A percentile compares a stretch with the other conserved stretches of the same genome.
Conservation (phyloP, 1,284 basidiomycete species). For the Exobasidium rhododendri region DNA sequence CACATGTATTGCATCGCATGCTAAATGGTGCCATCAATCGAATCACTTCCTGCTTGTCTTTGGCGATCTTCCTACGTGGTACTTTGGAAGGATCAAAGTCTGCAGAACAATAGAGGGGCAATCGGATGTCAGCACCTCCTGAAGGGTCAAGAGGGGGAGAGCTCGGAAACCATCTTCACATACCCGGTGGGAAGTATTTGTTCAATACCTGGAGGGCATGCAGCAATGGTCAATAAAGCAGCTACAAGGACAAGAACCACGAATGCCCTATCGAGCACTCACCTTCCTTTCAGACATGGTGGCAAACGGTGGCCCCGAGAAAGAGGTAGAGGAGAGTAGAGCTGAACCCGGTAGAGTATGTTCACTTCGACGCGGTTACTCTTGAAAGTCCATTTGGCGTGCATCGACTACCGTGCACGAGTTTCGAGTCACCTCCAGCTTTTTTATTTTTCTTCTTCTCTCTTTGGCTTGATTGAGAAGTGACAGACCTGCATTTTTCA, state of each 20-base stretch:
- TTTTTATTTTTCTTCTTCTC: too few relatives aligned
- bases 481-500: too few relatives aligned
- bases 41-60: conserved; percentile 91
- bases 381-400: too few relatives aligned
- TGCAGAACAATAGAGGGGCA: conserved; percentile 57
- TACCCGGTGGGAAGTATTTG: conserved; percentile 60
- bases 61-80: conserved; percentile 78
- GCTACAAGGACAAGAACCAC: not conserved
- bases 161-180: not conserved
- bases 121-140: conserved; percentile 2
- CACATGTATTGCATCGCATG: conserved; percentile 80
- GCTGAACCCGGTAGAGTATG: too few relatives aligned
- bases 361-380: too few relatives aligned
- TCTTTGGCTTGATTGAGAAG: too few relatives aligned
- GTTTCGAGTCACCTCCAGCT: too few relatives aligned
- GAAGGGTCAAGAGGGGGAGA: conserved; percentile 1
- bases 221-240: conserved; percentile 55
- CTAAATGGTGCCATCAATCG: conserved; percentile 99
- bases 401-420: too few relatives aligned
- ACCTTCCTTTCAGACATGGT: not conserved
- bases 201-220: conserved; percentile 57
- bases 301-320: not conserved
- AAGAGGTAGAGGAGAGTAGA: not conserved
- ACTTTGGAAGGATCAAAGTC: conserved; percentile 98
- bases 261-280: not conserved